Conservation (phyloP, 768 basidiomycete species). For the Leccinum broughii region DNA sequence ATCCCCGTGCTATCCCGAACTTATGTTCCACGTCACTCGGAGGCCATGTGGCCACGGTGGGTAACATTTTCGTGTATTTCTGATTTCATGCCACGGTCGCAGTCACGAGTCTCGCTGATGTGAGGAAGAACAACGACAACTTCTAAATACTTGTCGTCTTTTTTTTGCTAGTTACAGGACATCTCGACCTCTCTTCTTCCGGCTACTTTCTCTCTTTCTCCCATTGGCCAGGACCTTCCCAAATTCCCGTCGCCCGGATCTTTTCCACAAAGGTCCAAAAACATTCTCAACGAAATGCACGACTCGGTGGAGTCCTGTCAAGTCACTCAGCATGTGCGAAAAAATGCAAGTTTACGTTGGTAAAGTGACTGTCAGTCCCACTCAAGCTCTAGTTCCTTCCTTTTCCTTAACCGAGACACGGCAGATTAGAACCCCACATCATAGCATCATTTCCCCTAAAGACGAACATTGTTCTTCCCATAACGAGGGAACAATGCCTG, state of each 20-base stretch:
- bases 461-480: conserved; percentile 32
- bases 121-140: no score
- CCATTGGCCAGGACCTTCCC: conserved; percentile 25
- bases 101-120: not conserved
- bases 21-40: conserved; percentile 2
- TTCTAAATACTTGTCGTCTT: no score
- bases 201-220: not conserved
- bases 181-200: not conserved
- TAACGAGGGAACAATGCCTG: conserved; percentile 33
- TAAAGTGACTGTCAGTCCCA: conserved; percentile 14
- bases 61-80: not conserved
- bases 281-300: conserved; percentile 9
- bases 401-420: conserved; percentile 25
- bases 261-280: conserved; percentile 13
- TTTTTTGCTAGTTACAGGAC: no score
- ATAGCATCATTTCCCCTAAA: conserved; percentile 14
- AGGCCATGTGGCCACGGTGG: conserved; percentile 7
- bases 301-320: conserved; percentile 8
- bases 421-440: conserved; percentile 15
- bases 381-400: conserved; percentile 13
- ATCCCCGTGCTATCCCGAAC: not conserved
- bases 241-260: conserved; percentile 25
- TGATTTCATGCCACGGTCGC: not conserved
- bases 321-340: conserved; percentile 3
- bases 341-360: conserved; percentile 25